Evolutionary conservation across 345 rosid species (phyloP).

Genomic region (Populus simonii): DNA sequence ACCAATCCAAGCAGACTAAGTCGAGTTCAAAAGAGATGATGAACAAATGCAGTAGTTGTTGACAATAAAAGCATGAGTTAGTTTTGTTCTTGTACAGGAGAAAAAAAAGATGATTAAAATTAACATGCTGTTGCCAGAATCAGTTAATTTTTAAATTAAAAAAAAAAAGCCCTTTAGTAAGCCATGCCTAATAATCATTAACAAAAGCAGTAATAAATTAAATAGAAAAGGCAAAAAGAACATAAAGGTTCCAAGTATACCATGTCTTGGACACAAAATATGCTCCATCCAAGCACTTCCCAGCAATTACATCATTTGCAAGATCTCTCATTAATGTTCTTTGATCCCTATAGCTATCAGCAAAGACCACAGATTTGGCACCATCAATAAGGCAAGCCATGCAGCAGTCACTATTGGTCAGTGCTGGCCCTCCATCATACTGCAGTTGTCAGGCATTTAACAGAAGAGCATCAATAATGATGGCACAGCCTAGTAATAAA

Average conservation of each 20-base stretch:
- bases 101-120: background rate
- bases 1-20: background rate
- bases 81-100: background rate
- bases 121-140: background rate
- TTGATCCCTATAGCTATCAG: slow-evolving; percentile 90
- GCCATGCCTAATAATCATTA: slow-evolving; percentile 1
- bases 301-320: slow-evolving; percentile 57
- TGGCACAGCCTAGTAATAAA: background rate
- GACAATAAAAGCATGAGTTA: background rate
- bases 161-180: background rate
- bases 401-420: slow-evolving; percentile 71
- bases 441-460: slow-evolving; percentile 27
- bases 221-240: background rate
- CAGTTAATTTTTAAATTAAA: background rate
- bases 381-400: slow-evolving; percentile 71
- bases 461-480: slow-evolving; percentile 21
- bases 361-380: slow-evolving; percentile 62
- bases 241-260: slow-evolving; percentile 41
- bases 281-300: slow-evolving; percentile 62
- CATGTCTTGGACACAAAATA: slow-evolving; percentile 77
- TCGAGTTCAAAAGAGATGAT: background rate
- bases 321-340: slow-evolving; percentile 72
- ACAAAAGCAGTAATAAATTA: slow-evolving; percentile 8
- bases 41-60: background rate
- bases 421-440: slow-evolving; percentile 78